These are phyloP conservation scores for Larix sibirica DNA, from an alignment of 83 land plant species.

Conservation along the genomic window DNA sequence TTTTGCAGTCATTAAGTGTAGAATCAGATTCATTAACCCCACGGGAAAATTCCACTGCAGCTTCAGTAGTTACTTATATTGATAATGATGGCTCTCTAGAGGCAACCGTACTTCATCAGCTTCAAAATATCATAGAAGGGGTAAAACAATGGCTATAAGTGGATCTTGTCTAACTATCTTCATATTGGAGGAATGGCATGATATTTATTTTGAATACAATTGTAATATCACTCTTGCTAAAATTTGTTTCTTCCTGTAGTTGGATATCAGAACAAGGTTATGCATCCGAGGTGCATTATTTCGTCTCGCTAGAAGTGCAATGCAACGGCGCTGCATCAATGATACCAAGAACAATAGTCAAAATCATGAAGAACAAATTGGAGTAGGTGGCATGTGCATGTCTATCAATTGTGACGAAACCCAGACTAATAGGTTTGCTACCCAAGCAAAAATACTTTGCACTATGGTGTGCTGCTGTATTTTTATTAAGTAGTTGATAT, in stretches of 20 bases:
- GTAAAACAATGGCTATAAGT: conserved; percentile 19
- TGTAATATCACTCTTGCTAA: background rate
- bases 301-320: conserved; percentile 63
- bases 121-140: conserved; percentile 20
- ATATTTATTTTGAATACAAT: background rate
- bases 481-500: background rate
- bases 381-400: background rate
- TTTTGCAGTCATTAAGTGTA: background rate
- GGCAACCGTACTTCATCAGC: conserved; percentile 33
- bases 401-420: conserved; percentile 6
- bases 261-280: conserved; percentile 48
- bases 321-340: conserved; percentile 40
- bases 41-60: conserved; percentile 15
- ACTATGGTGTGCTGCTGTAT: background rate
- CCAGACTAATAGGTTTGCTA: conserved; percentile 7
- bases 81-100: conserved; percentile 31
- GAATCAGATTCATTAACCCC: conserved; percentile 17
- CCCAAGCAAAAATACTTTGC: background rate
- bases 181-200: background rate
- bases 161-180: conserved; percentile 1
- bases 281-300: conserved; percentile 67
- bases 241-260: conserved; percentile 29
- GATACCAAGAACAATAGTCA: conserved; percentile 15
- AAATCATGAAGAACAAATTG: background rate
- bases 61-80: conserved; percentile 12